These are phyloP conservation scores for Raffaelea arxii DNA, from an alignment of 2,329 filamentous ascomycete species.

Conservation along the genomic window DNA sequence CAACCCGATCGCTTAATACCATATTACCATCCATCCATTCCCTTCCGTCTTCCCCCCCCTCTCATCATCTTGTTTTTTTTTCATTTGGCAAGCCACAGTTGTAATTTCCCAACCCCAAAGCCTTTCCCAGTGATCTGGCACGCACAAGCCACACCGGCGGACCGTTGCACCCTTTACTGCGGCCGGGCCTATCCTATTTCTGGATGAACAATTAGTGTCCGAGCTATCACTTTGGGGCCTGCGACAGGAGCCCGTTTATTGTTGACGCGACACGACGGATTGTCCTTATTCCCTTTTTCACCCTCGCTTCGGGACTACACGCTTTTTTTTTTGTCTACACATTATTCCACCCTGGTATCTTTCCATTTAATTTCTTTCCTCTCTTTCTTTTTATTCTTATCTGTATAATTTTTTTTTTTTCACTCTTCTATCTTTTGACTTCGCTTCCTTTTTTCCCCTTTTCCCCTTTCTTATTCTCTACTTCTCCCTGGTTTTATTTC, in stretches of 20 bases:
- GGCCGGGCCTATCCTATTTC: not conserved
- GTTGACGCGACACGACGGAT: slow-evolving; percentile 13
- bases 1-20: no score
- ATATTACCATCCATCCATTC: no score
- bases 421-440: not conserved
- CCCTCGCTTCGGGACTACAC: not conserved
- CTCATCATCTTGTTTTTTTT: no score
- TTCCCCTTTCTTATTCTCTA: not conserved
- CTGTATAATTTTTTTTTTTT: not conserved
- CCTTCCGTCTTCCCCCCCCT: no score
- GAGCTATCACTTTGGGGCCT: slow-evolving; percentile 8
- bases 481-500: slow-evolving; percentile 1
- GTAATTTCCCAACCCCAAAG: not conserved
- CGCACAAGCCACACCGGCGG: slow-evolving; percentile 3
- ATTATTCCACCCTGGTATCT: not conserved
- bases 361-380: slow-evolving; percentile 1
- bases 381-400: not conserved
- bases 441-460: not conserved
- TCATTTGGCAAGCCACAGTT: not conserved
- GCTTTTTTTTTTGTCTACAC: not conserved
- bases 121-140: not conserved
- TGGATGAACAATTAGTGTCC: not conserved
- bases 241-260: slow-evolving; percentile 8
- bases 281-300: slow-evolving; percentile 10
- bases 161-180: not conserved